Base-by-base conservation (phyloP, 139 green algal genomes). In the Eudorina sp. region DNA sequence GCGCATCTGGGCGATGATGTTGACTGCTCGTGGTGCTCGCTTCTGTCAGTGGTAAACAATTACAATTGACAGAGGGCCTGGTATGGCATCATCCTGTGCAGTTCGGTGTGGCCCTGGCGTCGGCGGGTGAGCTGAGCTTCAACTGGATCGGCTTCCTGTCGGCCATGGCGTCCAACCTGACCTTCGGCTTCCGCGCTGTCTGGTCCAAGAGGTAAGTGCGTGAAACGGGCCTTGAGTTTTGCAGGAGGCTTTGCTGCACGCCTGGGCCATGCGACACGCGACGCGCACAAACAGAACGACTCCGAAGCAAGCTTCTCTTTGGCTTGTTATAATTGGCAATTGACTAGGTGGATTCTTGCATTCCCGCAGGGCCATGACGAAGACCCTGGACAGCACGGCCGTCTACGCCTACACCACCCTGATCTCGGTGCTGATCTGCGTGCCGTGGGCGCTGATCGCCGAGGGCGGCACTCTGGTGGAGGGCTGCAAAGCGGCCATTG, bases 351-450 rank as follows among this genome's bases (percentile, higher is more conserved):
- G 34, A 45, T 76, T n/a, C 4, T 51, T 8, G 40, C 68, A 53
- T 48, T 29, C 89, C 73, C 80, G 8, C 92, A 97, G 95, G 87
- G 94, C 94, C 43, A 98, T 99, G 96, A 93, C 79, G 41, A 95
- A 94, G 89, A 92, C 85, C 14, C 95, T 98, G 88, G 92, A 99
- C 86, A 91, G 94, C 93, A 99, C 97, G 14, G 97, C 95, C 53
- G 94, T 99, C 77, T 99, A 99, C 90, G 97, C 97, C 19, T 99
- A 96, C 90, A 99, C 98, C 80, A 99, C 97, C 23, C 96, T 99
- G 51, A 97, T 99, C 88, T 98, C 96, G 41, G 88, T 96, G 43
- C 86, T 98, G 89, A 97, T 99, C 86, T 99, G 97, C 94, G 86
- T 96, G 51, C 97, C 97, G 34, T 91, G 94, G 51, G 95, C 95